A percentile compares a stretch with the other conserved stretches of the same genome.
Conservation (phyloP, 306 rosid species). For the Lathyrus oleraceus region DNA sequence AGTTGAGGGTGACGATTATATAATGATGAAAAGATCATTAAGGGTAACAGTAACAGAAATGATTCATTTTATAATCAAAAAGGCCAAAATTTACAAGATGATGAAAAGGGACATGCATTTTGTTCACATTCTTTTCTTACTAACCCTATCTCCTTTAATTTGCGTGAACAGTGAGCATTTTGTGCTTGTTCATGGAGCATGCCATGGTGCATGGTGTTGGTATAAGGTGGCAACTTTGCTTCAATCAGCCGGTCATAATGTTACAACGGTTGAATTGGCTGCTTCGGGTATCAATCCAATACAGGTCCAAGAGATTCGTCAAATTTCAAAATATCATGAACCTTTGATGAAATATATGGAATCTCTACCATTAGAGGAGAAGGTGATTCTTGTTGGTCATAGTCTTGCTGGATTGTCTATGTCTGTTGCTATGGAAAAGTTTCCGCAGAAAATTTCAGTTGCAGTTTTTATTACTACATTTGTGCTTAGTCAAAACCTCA, state of each 20-base stretch:
- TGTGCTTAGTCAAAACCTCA: conserved; percentile 33
- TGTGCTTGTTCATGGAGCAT: conserved; percentile 53
- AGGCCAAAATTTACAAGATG: background rate
- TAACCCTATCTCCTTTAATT: background rate
- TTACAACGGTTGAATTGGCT: conserved; percentile 47
- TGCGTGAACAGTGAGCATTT: conserved; percentile 34
- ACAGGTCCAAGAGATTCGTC: conserved; percentile 40
- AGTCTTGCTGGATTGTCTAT: conserved; percentile 51
- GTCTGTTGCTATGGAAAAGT: conserved; percentile 55
- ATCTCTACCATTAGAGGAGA: conserved; percentile 33
- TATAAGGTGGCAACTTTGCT: conserved; percentile 45
- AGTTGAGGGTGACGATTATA: too few relatives aligned
- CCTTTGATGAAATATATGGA: conserved; percentile 48
- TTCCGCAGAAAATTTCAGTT: conserved; percentile 42
- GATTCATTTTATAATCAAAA: too few relatives aligned
- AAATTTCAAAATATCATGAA: conserved; percentile 41
- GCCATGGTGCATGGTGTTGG: conserved; percentile 73
- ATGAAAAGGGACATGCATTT: background rate
- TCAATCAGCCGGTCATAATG: conserved; percentile 41
- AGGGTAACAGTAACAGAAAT: too few relatives aligned
- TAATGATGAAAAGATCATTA: too few relatives aligned
- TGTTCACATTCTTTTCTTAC: conserved; percentile 26
- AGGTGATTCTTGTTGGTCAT: conserved; percentile 52
- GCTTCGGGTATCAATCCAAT: conserved; percentile 52
- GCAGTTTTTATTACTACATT: conserved; percentile 52